A percentile compares a stretch with the other conserved stretches of the same genome.
phyloP scores from a whole-genome alignment of 306 rosid species.

The Vicia sativa region DNA sequence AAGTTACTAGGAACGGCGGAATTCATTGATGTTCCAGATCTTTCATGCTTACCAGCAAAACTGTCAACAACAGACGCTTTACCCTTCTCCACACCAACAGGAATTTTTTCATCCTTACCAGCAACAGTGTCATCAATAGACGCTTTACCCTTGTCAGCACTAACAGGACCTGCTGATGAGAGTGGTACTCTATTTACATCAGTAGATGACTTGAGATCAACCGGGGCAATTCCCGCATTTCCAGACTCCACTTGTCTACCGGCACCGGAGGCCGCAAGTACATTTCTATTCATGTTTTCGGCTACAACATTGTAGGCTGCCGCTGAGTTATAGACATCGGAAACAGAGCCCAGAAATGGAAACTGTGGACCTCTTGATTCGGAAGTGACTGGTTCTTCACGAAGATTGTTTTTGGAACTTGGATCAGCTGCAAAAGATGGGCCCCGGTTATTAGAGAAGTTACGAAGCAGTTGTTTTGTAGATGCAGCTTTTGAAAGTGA shows the following conservation, averaged over 20 bases:
- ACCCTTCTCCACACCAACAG: slow-evolving; percentile 47
- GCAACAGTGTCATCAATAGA: slow-evolving; percentile 19
- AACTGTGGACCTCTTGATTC: slow-evolving; percentile 32
- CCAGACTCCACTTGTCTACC: slow-evolving; percentile 34
- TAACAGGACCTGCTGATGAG: slow-evolving; percentile 37
- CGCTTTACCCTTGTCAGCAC: slow-evolving; percentile 45
- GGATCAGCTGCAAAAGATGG: slow-evolving; percentile 41
- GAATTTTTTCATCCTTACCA: slow-evolving; percentile 32
- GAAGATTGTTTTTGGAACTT: slow-evolving; percentile 27
- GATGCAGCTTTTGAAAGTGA: slow-evolving; percentile 47
- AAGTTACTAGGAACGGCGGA: slow-evolving; percentile 29
- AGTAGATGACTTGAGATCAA: slow-evolving; percentile 59
- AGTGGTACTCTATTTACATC: slow-evolving; percentile 28
- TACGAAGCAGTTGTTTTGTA: slow-evolving; percentile 42
- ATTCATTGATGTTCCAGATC: slow-evolving; percentile 39
- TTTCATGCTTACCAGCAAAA: slow-evolving; percentile 32
- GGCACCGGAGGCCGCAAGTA: slow-evolving; percentile 3
- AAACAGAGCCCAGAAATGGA: slow-evolving; percentile 14
- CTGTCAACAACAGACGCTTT: slow-evolving; percentile 28
- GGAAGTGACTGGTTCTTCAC: slow-evolving; percentile 29
- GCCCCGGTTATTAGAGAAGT: slow-evolving; percentile 36
- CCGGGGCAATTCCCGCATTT: slow-evolving; percentile 38
- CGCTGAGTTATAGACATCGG: slow-evolving; percentile 24
- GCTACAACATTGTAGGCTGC: slow-evolving; percentile 31
- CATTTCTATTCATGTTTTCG: not conserved